phyloP scores from a whole-genome alignment of 2,329 filamentous ascomycete species.

The Graphilbum ipis-grandicollis region DNA sequence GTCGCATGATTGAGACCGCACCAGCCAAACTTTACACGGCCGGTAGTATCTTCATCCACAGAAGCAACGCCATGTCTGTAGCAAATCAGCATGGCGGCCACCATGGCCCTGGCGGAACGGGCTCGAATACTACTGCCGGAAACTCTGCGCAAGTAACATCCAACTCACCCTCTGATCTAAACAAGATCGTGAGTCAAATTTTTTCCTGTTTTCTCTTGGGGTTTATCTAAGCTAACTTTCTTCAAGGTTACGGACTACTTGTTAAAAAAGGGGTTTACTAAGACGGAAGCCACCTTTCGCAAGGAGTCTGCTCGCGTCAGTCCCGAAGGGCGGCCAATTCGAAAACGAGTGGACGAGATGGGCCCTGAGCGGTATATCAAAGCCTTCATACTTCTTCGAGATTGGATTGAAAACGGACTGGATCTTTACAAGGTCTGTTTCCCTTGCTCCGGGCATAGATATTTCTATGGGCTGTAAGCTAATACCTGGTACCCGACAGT shows the following conservation, averaged over 20 bases:
- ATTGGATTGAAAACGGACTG: slow-evolving; percentile 81
- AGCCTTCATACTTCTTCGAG: slow-evolving; percentile 55
- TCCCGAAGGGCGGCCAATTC: slow-evolving; percentile 60
- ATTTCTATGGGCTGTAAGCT: background rate
- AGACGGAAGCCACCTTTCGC: slow-evolving; percentile 82
- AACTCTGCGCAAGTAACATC: slow-evolving; percentile 13
- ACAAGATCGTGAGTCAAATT: slow-evolving; percentile 95
- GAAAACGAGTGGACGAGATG: slow-evolving; percentile 44
- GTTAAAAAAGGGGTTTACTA: slow-evolving; percentile 83
- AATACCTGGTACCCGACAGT: slow-evolving; percentile 26
- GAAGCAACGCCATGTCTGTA: slow-evolving; percentile 6
- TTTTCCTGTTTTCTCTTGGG: too few species aligned
- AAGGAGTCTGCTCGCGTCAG: slow-evolving; percentile 78
- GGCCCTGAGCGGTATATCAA: slow-evolving; percentile 63
- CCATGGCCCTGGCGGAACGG: slow-evolving; percentile 6
- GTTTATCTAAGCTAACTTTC: too few species aligned
- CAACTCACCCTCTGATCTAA: slow-evolving; percentile 57
- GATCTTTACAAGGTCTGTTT: slow-evolving; percentile 96
- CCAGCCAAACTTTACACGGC: too few species aligned
- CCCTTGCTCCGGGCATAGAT: too few species aligned
- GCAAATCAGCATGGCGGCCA: slow-evolving; percentile 6
- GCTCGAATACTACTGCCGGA: slow-evolving; percentile 9
- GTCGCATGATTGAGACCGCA: too few species aligned
- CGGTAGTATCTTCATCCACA: too few species aligned
- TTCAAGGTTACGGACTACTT: slow-evolving; percentile 74